Base-by-base conservation (phyloP, 306 rosid species). In the Coriaria nepalensis region DNA sequence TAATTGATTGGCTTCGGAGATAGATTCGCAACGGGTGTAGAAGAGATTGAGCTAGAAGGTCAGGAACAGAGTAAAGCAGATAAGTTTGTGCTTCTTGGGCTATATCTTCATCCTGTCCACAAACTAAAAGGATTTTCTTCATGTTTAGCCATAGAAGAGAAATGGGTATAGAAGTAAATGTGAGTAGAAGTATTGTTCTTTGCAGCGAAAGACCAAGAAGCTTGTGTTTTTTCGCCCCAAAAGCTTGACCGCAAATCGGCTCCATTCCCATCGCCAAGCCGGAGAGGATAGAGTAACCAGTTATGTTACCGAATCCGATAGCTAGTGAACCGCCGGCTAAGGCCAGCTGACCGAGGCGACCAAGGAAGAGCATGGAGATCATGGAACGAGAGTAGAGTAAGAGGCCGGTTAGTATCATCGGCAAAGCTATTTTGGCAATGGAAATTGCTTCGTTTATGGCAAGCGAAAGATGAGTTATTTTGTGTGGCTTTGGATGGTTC, bases 231-330 rank as follows among this genome's bases (percentile, higher is more conserved):
- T 75, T 81, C 51, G 95, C 93, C 11, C 97, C 97, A 48, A 76
- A 88, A 29, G 97, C 93, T 63, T 88, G 97, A 4, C 80, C 80
- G 35, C 93, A 88, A 61, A 88, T 74, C 4, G 97, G 93, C 36
- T 84, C 95, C 94, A 90, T 90, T n/a, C 95, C 95, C 11, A 81
- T 65, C 7, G 95, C 93, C 0, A 90, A 80, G 8, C 97, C 97
- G 1, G 95, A 79, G 41, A 90, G 84, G 13, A 90, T 74, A 0
- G 95, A 90, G 63, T 90, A 90, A 9, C 97, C 97, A 8, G 93
- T 81, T 73, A 90, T 90, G 84, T 81, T 84, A 6, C 93, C 93
- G 6, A 90, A 90, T 10, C 84, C 93, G 10, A 81, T 36, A 0
- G 93, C 97, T 0, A 84, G 74, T 3, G 97, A 81, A 0, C 97